Evolutionary conservation across 805 yeast species (phyloP).

Genomic region (Kockiozyma suomiensis): DNA sequence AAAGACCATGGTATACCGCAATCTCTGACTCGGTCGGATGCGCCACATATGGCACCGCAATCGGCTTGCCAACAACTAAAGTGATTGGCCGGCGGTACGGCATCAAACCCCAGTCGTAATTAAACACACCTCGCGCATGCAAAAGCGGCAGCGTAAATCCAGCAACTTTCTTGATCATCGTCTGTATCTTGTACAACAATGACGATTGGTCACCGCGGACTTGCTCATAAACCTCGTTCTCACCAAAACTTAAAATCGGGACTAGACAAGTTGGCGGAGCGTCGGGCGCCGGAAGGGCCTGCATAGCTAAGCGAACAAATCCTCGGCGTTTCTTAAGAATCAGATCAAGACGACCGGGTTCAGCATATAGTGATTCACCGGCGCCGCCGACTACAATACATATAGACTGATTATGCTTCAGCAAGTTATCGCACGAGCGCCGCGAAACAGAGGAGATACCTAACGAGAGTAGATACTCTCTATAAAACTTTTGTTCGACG

Average conservation of each 20-base stretch:
- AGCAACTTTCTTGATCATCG: constrained; percentile 66
- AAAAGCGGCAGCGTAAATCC: constrained; percentile 91
- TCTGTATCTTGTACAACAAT: constrained; percentile 59
- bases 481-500: constrained; percentile 50
- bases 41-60: constrained; percentile 50
- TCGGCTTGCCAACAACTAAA: constrained; percentile 55
- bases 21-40: constrained; percentile 54
- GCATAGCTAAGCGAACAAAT: constrained; percentile 79
- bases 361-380: constrained; percentile 75
- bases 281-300: constrained; percentile 46
- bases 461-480: constrained; percentile 79
- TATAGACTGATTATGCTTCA: constrained; percentile 69
- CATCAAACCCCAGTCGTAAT: constrained; percentile 86
- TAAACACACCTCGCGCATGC: constrained; percentile 89
- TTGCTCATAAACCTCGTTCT: constrained; percentile 63
- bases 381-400: constrained; percentile 97
- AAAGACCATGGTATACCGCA: constrained; percentile 70
- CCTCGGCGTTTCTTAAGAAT: constrained; percentile 82
- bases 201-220: constrained; percentile 51
- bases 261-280: constrained; percentile 66
- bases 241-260: constrained; percentile 91
- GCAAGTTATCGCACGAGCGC: constrained; percentile 64
- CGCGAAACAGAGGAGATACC: constrained; percentile 87
- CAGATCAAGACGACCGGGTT: constrained; percentile 62
- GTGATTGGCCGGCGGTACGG: constrained; percentile 83